Percentiles rank a stretch among this genome's conserved stretches.
phyloP scores from a whole-genome alignment of 106 monocot genomes.

The Dendrobium officinale region DNA sequence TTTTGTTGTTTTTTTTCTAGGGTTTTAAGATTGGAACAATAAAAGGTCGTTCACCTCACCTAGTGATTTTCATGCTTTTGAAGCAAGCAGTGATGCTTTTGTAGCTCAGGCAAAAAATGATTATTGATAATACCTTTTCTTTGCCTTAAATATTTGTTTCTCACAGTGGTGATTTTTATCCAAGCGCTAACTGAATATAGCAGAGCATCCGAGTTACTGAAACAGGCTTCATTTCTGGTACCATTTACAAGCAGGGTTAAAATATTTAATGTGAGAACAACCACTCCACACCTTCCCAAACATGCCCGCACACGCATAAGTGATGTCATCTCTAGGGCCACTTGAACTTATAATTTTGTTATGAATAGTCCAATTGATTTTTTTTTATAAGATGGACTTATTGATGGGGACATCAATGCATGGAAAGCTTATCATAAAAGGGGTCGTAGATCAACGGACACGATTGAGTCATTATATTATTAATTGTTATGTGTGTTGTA shows the following conservation, averaged over 20 bases:
- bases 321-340: neutral
- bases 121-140: neutral
- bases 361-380: neutral
- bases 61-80: conserved; percentile 71
- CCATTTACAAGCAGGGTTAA: conserved; percentile 93
- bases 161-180: conserved; percentile 3
- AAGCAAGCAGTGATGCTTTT: conserved; percentile 81
- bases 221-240: conserved; percentile 88
- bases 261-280: conserved; percentile 59
- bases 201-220: conserved; percentile 72
- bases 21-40: conserved; percentile 98
- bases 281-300: neutral
- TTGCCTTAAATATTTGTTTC: neutral
- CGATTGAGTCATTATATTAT: no score
- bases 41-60: conserved; percentile 63
- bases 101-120: conserved; percentile 54
- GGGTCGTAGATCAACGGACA: no score
- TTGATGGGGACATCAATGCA: no score
- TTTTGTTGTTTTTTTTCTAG: conserved; percentile 11
- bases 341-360: neutral
- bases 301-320: neutral
- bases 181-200: conserved; percentile 70
- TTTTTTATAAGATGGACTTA: neutral
- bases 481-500: no score
- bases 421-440: no score